Percentiles rank a stretch among this genome's conserved stretches.
Evolutionary conservation across 73 alveolate genomes (phyloP).

Genomic region (Effrenium voratum): DNA sequence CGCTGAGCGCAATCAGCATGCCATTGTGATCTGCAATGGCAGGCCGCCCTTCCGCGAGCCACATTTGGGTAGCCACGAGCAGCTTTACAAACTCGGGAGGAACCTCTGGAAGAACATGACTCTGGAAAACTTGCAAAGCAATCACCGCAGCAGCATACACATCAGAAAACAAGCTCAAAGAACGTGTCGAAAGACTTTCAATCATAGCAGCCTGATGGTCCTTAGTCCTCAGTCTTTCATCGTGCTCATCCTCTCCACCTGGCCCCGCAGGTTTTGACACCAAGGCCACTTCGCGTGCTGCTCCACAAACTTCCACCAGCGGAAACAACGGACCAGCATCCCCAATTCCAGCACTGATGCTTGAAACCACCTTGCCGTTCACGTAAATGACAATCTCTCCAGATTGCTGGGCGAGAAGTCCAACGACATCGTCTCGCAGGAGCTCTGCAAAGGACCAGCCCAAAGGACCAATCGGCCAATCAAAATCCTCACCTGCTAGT

Average conservation of each 20-base stretch:
- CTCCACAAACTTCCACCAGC: slow-evolving; percentile 44
- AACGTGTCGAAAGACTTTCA: slow-evolving; percentile 55
- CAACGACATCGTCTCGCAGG: slow-evolving; percentile 51
- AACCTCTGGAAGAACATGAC: slow-evolving; percentile 48
- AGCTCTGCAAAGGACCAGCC: slow-evolving; percentile 79
- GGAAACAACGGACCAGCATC: slow-evolving; percentile 61
- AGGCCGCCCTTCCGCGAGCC: slow-evolving; percentile 79
- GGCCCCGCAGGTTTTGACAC: slow-evolving; percentile 53
- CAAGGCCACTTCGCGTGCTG: slow-evolving; percentile 36
- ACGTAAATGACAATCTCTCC: slow-evolving; percentile 39
- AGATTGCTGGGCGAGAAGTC: slow-evolving; percentile 25
- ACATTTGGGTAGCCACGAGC: slow-evolving; percentile 78
- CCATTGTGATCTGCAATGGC: slow-evolving; percentile 47
- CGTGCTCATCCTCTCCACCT: slow-evolving; percentile 67
- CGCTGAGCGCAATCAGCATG: slow-evolving; percentile 49
- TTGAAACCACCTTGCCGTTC: slow-evolving; percentile 51
- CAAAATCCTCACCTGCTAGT: slow-evolving; percentile 59
- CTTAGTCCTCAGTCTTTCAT: slow-evolving; percentile 42
- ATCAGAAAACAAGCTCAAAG: slow-evolving; percentile 41
- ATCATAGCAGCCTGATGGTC: slow-evolving; percentile 31
- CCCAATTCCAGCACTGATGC: slow-evolving; percentile 16
- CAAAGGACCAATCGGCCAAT: slow-evolving; percentile 72
- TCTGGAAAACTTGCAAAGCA: slow-evolving; percentile 72
- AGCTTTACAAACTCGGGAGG: slow-evolving; percentile 26
- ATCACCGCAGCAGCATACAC: slow-evolving; percentile 70